Base-by-base conservation (phyloP, 306 rosid species). In the Prunus mume region DNA sequence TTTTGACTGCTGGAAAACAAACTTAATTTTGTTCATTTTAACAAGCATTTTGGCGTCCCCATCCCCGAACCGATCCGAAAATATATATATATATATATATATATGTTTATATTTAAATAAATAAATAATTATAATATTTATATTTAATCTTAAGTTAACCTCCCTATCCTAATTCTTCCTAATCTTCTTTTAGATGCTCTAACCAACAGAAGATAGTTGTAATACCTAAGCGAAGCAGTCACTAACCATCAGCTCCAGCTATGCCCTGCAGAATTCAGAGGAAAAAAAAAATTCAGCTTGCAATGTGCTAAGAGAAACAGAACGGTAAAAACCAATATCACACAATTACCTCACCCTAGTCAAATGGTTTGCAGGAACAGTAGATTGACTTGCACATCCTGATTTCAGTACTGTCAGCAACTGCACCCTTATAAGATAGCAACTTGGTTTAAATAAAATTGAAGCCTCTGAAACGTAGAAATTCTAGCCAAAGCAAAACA, bases 191-290 rank as follows among this genome's bases (percentile, higher is more conserved):
- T 11, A 47, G 14, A 47, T 12, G 52, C 52, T 47, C 67, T 5
- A 38, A 55, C 34, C 34, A 12, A 52, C 11, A 32, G 38, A 73
- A 57, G 70, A 14, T 9, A 12, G 49, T 68, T 65, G 4, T 22
- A 30, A 30, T 5, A 69, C 50, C 9, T 65, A 9, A 13, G 24
- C 8, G 63, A 4, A 30, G 34, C 4, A 65, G 68, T 65, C 81
- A 82, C 90, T 76, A 78, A 90, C 94, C 94, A 64, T 80, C 61
- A 43, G 64, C 83, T 87, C 79, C 78, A 56, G 71, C 80, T 69
- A 85, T 9, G 64, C 72, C 87, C 94, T 90, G 90, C 86, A 87
- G n/a, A 76, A 27, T 54, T 3, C 34, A 80, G 71, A 49, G 5
- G 74, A 54, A 73, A n/a, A 8, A 60, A 46, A 38, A n/a, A n/a